A percentile compares a stretch with the other conserved stretches of the same genome.
Evolutionary conservation across 1,284 basidiomycete genomes (phyloP).

Genomic region (Anthracocystis panici-leucophaei): DNA sequence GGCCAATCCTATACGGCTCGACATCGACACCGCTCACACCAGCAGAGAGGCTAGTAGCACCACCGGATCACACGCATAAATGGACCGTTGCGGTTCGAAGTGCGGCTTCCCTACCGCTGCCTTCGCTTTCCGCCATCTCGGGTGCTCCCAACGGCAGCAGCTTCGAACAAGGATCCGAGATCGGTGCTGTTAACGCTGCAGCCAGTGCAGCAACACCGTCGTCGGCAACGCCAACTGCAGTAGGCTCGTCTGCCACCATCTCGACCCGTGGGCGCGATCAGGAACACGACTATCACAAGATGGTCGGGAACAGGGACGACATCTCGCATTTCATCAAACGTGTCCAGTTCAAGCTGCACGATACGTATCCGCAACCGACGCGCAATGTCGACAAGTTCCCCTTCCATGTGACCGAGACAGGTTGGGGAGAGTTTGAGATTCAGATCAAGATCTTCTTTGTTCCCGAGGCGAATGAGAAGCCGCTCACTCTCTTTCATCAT

Average conservation of each 20-base stretch:
- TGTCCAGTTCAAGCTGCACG: conserved; percentile 97
- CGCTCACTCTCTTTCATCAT: conserved; percentile 86
- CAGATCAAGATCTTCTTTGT: conserved; percentile 92
- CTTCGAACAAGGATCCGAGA: conserved; percentile 39
- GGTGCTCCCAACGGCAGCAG: conserved; percentile 23
- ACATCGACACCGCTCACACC: conserved; percentile 85
- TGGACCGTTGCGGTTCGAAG: conserved; percentile 95
- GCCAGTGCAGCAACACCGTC: conserved; percentile 11
- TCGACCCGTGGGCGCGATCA: conserved; percentile 62
- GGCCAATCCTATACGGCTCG: conserved; percentile 96
- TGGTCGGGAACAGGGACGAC: conserved; percentile 68
- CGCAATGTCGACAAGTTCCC: conserved; percentile 91
- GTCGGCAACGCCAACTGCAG: conserved; percentile 6
- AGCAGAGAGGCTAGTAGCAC: conserved; percentile 77
- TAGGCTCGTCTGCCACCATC: conserved; percentile 32
- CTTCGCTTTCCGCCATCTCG: conserved; percentile 60
- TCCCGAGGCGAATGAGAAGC: conserved; percentile 91
- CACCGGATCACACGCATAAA: conserved; percentile 87
- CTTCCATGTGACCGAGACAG: conserved; percentile 94
- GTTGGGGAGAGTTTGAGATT: conserved; percentile 99
- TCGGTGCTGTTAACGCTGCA: conserved; percentile 32
- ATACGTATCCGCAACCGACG: conserved; percentile 91
- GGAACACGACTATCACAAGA: conserved; percentile 65
- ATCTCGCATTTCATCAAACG: conserved; percentile 75
- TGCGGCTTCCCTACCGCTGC: conserved; percentile 71